A percentile compares a stretch with the other conserved stretches of the same genome.
Conservation (phyloP, 495 filamentous ascomycete genomes). For the Gamarada debralockiae region DNA sequence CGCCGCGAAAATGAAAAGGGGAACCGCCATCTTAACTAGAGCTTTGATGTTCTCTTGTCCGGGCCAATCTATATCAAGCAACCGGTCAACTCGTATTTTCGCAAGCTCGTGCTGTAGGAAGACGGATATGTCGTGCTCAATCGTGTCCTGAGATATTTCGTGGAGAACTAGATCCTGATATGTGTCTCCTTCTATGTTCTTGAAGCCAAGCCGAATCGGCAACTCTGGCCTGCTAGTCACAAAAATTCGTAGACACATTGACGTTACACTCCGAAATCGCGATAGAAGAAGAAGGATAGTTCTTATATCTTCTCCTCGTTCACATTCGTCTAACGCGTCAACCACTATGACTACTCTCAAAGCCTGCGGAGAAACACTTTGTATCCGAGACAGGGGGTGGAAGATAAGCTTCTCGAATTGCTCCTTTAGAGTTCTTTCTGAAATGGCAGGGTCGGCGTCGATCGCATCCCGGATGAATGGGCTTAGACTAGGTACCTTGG, state of each 20-base stretch:
- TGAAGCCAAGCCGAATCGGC: constrained; percentile 33
- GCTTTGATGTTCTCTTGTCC: constrained; percentile 24
- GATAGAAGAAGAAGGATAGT: constrained; percentile 29
- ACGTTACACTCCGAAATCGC: constrained; percentile 1
- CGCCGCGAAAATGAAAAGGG: constrained; percentile 41
- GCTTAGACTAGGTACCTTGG: constrained; percentile 24
- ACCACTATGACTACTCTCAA: constrained; percentile 31
- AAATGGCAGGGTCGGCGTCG: constrained; percentile 32
- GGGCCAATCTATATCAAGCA: constrained; percentile 35
- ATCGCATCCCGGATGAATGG: constrained; percentile 34
- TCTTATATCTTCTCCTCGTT: constrained; percentile 31
- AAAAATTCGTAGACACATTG: constrained; percentile 9
- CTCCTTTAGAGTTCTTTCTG: constrained; percentile 32
- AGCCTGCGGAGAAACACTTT: constrained; percentile 3
- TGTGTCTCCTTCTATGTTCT: constrained; percentile 3
- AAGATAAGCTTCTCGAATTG: constrained; percentile 50
- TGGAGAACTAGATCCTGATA: constrained; percentile 30
- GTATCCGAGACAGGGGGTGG: constrained; percentile 27
- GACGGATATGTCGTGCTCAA: constrained; percentile 33
- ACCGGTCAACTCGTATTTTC: constrained; percentile 3
- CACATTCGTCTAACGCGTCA: constrained; percentile 43
- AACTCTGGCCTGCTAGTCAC: constrained; percentile 36
- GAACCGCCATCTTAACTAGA: constrained; percentile 32
- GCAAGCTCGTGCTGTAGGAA: constrained; percentile 26
- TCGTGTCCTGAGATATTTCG: constrained; percentile 24